Base-by-base conservation (phyloP, 805 yeast genomes). In the Barnettozyma botsteinii region DNA sequence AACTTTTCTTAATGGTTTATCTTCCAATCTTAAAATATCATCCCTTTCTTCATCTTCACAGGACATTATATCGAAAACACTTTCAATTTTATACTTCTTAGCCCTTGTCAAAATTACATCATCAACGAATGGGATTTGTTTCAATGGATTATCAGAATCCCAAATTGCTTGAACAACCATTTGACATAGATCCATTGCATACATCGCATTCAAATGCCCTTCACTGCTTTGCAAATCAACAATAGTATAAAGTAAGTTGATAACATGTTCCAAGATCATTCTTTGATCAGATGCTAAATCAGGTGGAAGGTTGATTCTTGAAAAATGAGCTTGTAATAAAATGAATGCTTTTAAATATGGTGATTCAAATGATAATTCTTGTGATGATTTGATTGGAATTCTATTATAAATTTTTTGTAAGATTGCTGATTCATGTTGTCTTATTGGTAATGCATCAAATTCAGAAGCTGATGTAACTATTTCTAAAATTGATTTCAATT, bases 81-180 rank as follows among this genome's bases (percentile, higher is more conserved):
- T 72, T 39, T 77, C 79, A 14, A 89, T 80, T 0, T 77, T 62
- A 40, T 65, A 64, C 31, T 69, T 65, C 27, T 62, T 51, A 54
- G 93, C 82, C 35, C 82, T 67, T 17, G 63, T 60, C 29, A 86
- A 56, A 12, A 79, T 69, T 0, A 57, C 70, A 2, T 60, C 70
- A 33, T 66, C 66, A 38, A 88, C 75, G 50, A 66, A 72, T 2
- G 98, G 98, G 26, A 91, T 67, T 60, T 91, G 98, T 51, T 74
- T 76, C 53, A 91, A 69, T 2, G 93, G 81, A 35, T 75, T 75
- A 41, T 85, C 95, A 7, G 77, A 68, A 48, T 78, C 85, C 95
- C 96, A 87, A 20, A 85, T 66, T 1, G 84, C 94, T 58, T 91
- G 98, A 2, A 82, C 76, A 7, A 86, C 62, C 94, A 87, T 85